phyloP scores from a whole-genome alignment of 306 rosid species.

The Medicago arabica region DNA sequence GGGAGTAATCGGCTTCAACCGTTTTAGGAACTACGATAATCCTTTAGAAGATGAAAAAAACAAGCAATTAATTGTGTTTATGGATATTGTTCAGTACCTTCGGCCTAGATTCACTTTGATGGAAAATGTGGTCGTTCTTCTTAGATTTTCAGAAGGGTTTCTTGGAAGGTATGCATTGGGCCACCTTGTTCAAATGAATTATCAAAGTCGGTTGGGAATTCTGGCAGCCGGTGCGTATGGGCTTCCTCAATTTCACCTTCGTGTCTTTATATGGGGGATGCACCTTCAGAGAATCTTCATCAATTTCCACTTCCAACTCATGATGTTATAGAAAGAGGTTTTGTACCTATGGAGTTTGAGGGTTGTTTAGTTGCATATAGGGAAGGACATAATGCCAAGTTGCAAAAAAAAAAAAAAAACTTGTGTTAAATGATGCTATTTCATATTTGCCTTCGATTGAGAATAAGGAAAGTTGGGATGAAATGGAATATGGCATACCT shows the following conservation, averaged over 20 bases:
- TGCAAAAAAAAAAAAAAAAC: too few relatives aligned
- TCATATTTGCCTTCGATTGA: too few relatives aligned
- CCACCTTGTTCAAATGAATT: constrained; percentile 84
- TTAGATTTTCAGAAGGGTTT: constrained; percentile 77
- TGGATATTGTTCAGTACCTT: constrained; percentile 78
- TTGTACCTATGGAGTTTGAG: constrained; percentile 74
- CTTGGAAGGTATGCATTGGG: constrained; percentile 91
- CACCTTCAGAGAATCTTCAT: constrained; percentile 77
- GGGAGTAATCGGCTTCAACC: constrained; percentile 91
- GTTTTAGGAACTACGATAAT: constrained; percentile 63
- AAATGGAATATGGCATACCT: constrained; percentile 48
- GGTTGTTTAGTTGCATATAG: too few relatives aligned
- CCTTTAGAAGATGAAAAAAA: constrained; percentile 87
- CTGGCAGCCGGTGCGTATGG: constrained; percentile 94
- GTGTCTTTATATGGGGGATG: constrained; percentile 94
- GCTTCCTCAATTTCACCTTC: constrained; percentile 89
- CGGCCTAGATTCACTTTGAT: constrained; percentile 72
- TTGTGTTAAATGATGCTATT: too few relatives aligned
- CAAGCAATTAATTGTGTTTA: constrained; percentile 71
- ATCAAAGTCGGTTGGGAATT: constrained; percentile 85
- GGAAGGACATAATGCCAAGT: too few relatives aligned
- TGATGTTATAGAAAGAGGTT: constrained; percentile 74
- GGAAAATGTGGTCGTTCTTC: constrained; percentile 89
- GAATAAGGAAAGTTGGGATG: constrained; percentile 60
- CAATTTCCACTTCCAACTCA: constrained; percentile 86